Conservation (phyloP, 306 rosid genomes). For the Corylus avellana region DNA sequence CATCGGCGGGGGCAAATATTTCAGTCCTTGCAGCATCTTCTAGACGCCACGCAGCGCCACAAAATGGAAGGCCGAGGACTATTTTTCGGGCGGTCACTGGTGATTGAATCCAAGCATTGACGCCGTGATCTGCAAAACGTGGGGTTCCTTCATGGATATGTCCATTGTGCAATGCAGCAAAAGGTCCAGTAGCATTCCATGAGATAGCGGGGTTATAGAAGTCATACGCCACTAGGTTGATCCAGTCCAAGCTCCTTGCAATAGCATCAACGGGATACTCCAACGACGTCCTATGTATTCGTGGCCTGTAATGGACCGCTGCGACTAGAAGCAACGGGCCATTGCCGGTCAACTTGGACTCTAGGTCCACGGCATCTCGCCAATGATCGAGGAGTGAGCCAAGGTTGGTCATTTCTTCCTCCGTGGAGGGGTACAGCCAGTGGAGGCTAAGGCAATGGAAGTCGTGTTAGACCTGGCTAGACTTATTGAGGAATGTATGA, state of each 20-base stretch:
- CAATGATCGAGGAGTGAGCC: constrained; percentile 39
- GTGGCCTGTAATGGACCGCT: constrained; percentile 18
- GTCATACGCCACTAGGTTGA: no score
- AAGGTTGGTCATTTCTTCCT: constrained; percentile 31
- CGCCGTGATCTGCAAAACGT: no score
- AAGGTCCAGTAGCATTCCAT: no score
- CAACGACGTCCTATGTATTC: no score
- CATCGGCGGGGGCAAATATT: constrained; percentile 19
- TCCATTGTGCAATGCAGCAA: no score
- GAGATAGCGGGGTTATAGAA: no score
- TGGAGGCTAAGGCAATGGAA: constrained; percentile 43
- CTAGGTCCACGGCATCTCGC: constrained; percentile 32
- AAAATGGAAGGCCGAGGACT: no score
- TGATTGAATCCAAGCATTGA: no score
- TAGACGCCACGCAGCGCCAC: neutral
- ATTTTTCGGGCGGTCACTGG: no score
- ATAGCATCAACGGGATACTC: no score
- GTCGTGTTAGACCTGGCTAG: constrained; percentile 28
- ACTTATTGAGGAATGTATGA: neutral
- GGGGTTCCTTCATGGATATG: no score
- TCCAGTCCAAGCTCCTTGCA: no score
- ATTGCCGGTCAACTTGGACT: constrained; percentile 16
- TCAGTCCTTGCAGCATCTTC: neutral
- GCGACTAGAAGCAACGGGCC: constrained; percentile 27
- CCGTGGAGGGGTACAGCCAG: constrained; percentile 31